These are phyloP conservation scores for Cystobasidium ongulense DNA, from an alignment of 768 basidiomycete species.

Conservation along the genomic window DNA sequence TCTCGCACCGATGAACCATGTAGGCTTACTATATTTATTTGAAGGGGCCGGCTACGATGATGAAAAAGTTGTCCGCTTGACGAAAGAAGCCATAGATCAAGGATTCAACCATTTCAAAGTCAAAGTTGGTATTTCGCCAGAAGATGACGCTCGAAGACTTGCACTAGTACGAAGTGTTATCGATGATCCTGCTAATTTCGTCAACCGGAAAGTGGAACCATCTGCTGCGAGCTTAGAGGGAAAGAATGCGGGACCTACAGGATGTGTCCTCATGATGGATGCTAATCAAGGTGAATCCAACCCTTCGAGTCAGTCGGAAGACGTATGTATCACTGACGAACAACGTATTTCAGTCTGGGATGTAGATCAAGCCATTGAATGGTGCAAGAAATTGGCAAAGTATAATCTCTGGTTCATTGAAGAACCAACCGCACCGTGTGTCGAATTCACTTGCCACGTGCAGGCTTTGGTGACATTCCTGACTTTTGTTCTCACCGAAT, in stretches of 20 bases:
- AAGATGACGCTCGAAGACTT: conserved; percentile 76
- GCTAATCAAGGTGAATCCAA: conserved; percentile 62
- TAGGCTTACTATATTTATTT: neutral
- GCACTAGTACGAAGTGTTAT: conserved; percentile 87
- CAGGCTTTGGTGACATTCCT: too few relatives aligned
- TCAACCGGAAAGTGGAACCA: conserved; percentile 55
- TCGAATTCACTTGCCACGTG: too few relatives aligned
- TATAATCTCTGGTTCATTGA: conserved; percentile 96
- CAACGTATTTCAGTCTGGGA: conserved; percentile 90
- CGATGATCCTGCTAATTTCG: conserved; percentile 74
- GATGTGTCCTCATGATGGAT: conserved; percentile 92
- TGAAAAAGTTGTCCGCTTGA: conserved; percentile 79
- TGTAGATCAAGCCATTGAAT: conserved; percentile 83
- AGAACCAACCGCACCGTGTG: conserved; percentile 71
- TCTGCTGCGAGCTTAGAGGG: conserved; percentile 58
- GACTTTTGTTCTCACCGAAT: neutral
- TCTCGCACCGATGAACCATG: neutral
- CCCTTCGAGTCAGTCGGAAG: neutral
- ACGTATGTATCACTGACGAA: too few relatives aligned
- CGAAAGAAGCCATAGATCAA: conserved; percentile 66
- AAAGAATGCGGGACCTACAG: conserved; percentile 91
- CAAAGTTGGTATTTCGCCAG: conserved; percentile 79
- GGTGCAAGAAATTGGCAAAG: conserved; percentile 66
- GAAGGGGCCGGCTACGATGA: conserved; percentile 65
- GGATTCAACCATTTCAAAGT: conserved; percentile 96